phyloP scores from a whole-genome alignment of 352 stramenopile genomes.

The Phytophthora litchii region DNA sequence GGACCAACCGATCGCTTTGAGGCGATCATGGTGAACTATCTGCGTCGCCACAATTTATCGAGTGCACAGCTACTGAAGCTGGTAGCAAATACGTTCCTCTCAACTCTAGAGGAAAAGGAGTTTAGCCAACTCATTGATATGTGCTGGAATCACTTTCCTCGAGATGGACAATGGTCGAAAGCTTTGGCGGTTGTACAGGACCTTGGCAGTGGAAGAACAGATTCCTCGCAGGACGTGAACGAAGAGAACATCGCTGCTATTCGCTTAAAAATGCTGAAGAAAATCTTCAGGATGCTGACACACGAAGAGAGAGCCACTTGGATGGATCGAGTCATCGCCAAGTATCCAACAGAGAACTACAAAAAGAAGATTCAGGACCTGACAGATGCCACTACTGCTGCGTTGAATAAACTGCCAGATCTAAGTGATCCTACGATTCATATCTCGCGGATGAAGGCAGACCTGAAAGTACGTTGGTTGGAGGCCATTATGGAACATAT shows the following conservation, averaged over 20 bases:
- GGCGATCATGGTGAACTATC: slow-evolving; percentile 65
- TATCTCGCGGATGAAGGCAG: slow-evolving; percentile 45
- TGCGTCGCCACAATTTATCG: slow-evolving; percentile 53
- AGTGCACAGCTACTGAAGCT: slow-evolving; percentile 55
- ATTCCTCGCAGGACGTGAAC: slow-evolving; percentile 17
- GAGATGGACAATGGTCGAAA: slow-evolving; percentile 52
- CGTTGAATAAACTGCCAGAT: slow-evolving; percentile 20
- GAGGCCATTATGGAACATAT: slow-evolving; percentile 52
- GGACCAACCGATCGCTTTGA: slow-evolving; percentile 60
- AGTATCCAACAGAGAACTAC: slow-evolving; percentile 47
- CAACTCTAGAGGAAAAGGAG: slow-evolving; percentile 55
- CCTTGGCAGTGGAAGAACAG: slow-evolving; percentile 31
- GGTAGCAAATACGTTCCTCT: slow-evolving; percentile 48
- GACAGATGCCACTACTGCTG: slow-evolving; percentile 13
- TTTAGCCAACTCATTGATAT: slow-evolving; percentile 41
- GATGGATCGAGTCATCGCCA: slow-evolving; percentile 57
- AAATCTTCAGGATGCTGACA: slow-evolving; percentile 59
- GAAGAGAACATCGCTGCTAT: slow-evolving; percentile 34
- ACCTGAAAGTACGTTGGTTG: slow-evolving; percentile 72
- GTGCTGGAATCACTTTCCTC: slow-evolving; percentile 43
- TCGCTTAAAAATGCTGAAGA: slow-evolving; percentile 58
- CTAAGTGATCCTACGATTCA: slow-evolving; percentile 39
- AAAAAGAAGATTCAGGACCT: slow-evolving; percentile 40
- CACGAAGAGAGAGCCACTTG: slow-evolving; percentile 52
- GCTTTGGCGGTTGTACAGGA: slow-evolving; percentile 48